Conservation (phyloP, 352 stramenopile species). For the Thraustochytrium striatum region DNA sequence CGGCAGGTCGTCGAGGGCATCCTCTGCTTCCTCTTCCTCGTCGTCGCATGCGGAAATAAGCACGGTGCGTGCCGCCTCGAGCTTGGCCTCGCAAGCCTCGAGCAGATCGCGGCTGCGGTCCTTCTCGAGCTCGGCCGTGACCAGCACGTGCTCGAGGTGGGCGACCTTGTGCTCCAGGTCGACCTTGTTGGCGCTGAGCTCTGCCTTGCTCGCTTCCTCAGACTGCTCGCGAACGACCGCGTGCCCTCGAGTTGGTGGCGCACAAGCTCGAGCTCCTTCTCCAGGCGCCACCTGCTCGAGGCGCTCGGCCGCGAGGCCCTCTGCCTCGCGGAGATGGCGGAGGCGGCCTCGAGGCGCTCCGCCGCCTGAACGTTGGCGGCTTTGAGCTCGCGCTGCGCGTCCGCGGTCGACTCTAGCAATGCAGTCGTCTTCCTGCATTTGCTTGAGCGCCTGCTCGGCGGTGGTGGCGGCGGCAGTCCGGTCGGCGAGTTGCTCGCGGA, state of each 20-base stretch:
- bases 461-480: not conserved
- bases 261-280: not conserved
- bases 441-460: not conserved
- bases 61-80: not conserved
- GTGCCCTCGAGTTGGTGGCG: not conserved
- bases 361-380: not conserved
- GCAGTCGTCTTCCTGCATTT: constrained; percentile 13
- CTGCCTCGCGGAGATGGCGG: not conserved
- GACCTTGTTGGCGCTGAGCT: not conserved
- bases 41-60: not conserved
- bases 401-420: not conserved
- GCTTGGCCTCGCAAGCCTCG: not conserved
- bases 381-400: not conserved
- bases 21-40: not conserved
- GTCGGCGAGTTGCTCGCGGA: not conserved
- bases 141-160: constrained; percentile 17
- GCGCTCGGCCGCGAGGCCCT: not conserved
- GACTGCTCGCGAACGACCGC: not conserved
- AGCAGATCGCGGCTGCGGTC: not conserved
- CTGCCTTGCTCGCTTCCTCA: not conserved
- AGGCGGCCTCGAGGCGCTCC: not conserved
- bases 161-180: not conserved
- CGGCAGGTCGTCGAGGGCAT: not conserved
- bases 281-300: not conserved
- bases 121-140: constrained; percentile 31